Percentiles rank a stretch among this genome's conserved stretches.
phyloP scores from a whole-genome alignment of 139 green algal genomes.

The Chlamydomonas schloesseri region DNA sequence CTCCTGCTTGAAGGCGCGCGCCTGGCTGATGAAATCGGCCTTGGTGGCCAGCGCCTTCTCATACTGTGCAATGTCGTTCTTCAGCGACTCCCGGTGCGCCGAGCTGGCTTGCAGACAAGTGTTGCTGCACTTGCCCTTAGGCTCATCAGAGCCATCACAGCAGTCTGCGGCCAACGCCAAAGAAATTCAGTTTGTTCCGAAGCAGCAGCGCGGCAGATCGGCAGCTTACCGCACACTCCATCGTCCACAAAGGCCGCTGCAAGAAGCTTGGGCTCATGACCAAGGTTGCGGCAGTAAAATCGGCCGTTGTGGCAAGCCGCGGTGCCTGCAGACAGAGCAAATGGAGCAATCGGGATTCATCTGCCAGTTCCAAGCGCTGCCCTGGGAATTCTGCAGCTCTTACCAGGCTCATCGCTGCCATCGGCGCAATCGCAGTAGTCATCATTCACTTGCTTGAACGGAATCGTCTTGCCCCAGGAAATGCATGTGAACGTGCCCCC shows the following conservation, averaged over 20 bases:
- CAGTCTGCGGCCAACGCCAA: conserved; percentile 77
- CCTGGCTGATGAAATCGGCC: conserved; percentile 22
- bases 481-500: conserved; percentile 74
- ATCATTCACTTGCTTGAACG: conserved; percentile 86
- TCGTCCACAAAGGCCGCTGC: conserved; percentile 93
- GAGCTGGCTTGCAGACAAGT: conserved; percentile 79
- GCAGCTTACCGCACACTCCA: conserved; percentile 85
- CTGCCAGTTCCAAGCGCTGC: not conserved
- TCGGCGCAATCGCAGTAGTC: conserved; percentile 97
- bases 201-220: not conserved
- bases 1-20: conserved; percentile 28
- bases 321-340: conserved; percentile 73
- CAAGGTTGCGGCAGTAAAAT: conserved; percentile 93
- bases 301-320: conserved; percentile 83
- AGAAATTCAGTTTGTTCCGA: not conserved
- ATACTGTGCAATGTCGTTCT: conserved; percentile 58
- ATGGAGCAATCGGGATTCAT: not conserved
- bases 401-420: conserved; percentile 94
- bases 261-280: conserved; percentile 72
- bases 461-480: conserved; percentile 73
- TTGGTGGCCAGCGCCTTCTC: conserved; percentile 59
- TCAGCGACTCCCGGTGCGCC: conserved; percentile 60
- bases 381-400: not conserved
- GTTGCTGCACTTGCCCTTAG: conserved; percentile 79
- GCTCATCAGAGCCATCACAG: conserved; percentile 93